A percentile compares a stretch with the other conserved stretches of the same genome.
These are phyloP conservation scores for Mariannaea elegans DNA, from an alignment of 2,329 filamentous ascomycete species.

Conservation along the genomic window DNA sequence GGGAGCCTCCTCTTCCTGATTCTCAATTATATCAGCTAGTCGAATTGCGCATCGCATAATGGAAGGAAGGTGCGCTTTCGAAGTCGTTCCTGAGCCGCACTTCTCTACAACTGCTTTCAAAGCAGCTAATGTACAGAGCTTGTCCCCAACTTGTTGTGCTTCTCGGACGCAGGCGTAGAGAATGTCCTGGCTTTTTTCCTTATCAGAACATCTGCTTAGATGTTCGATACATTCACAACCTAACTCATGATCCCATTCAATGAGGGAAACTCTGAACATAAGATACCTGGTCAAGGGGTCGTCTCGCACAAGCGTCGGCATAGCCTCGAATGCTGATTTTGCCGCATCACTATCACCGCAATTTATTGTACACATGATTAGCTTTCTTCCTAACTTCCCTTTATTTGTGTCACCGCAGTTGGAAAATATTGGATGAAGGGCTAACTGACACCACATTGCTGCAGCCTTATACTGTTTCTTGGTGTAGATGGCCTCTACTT, in stretches of 20 bases:
- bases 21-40: slow-evolving; percentile 55
- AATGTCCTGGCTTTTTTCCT: slow-evolving; percentile 63
- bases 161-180: slow-evolving; percentile 85
- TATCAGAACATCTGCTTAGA: slow-evolving; percentile 62
- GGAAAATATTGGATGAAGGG: slow-evolving; percentile 72
- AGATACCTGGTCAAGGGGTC: slow-evolving; percentile 76
- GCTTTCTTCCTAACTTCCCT: slow-evolving; percentile 75
- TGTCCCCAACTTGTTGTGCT: slow-evolving; percentile 72
- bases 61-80: slow-evolving; percentile 45
- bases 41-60: slow-evolving; percentile 62
- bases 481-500: slow-evolving; percentile 67
- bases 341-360: slow-evolving; percentile 42
- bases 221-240: slow-evolving; percentile 71
- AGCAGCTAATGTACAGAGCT: slow-evolving; percentile 58
- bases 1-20: slow-evolving; percentile 35
- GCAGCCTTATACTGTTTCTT: slow-evolving; percentile 63
- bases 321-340: slow-evolving; percentile 57
- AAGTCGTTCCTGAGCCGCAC: slow-evolving; percentile 30
- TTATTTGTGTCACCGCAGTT: slow-evolving; percentile 72
- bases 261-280: slow-evolving; percentile 77
- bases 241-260: slow-evolving; percentile 63
- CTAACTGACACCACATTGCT: slow-evolving; percentile 76
- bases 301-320: slow-evolving; percentile 65
- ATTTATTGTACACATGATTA: slow-evolving; percentile 74
- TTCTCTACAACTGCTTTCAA: slow-evolving; percentile 46